Conservation (phyloP, 139 green algal species). For the Protoeuglena noctilucae region DNA sequence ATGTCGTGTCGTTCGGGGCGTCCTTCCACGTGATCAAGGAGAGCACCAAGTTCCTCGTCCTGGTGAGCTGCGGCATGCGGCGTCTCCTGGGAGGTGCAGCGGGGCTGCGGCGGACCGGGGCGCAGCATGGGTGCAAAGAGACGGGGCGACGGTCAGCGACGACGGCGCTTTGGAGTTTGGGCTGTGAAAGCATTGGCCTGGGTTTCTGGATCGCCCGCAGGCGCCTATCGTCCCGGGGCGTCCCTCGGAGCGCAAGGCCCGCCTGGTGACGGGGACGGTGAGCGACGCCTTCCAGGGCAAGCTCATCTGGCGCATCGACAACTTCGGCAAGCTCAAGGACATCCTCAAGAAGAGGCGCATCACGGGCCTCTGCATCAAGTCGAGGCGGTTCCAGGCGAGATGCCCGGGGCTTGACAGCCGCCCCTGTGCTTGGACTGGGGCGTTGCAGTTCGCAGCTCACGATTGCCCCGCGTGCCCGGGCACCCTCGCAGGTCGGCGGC, state of each 20-base stretch:
- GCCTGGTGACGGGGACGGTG: constrained; percentile 2
- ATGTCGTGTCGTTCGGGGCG: constrained; percentile 34
- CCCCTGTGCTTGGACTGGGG: no score
- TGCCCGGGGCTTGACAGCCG: no score
- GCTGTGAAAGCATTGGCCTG: no score
- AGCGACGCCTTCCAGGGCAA: constrained; percentile 27
- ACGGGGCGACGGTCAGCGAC: constrained; percentile 4
- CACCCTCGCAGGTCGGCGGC: constrained; percentile 34
- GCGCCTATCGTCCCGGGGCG: background rate
- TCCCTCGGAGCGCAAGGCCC: constrained; percentile 3
- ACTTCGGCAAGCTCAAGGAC: constrained; percentile 60
- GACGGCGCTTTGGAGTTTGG: no score
- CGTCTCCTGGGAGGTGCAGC: background rate
- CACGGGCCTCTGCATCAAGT: constrained; percentile 58
- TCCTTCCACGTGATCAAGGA: constrained; percentile 50
- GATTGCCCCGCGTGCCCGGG: no score
- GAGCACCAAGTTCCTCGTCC: constrained; percentile 24
- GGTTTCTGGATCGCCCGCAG: no score
- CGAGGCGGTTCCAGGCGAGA: constrained; percentile 33
- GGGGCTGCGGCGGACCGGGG: background rate
- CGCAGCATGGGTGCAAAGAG: constrained; percentile 5
- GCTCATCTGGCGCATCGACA: constrained; percentile 51
- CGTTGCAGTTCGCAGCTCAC: no score
- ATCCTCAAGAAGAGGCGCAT: constrained; percentile 67
- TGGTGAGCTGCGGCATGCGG: constrained; percentile 1